Evolutionary conservation across 768 basidiomycete species (phyloP).

Genomic region (Tulasnella sp.): DNA sequence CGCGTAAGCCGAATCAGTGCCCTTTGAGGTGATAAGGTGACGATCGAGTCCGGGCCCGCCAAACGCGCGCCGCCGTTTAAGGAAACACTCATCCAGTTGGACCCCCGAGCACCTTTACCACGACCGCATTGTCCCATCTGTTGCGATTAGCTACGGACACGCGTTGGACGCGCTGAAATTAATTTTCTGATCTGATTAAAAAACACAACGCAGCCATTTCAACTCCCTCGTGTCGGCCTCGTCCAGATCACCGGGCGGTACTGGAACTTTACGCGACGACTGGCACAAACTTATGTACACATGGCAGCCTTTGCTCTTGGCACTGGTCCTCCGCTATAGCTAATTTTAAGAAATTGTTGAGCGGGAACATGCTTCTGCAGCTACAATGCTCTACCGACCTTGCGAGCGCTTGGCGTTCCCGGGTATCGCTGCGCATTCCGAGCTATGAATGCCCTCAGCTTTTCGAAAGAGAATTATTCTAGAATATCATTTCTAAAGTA

Average conservation of each 20-base stretch:
- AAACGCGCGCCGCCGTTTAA: background rate
- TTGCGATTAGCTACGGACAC: background rate
- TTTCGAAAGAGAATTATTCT: too few relatives aligned
- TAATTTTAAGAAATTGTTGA: background rate
- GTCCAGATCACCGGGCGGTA: background rate
- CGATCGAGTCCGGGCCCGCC: conserved; percentile 6
- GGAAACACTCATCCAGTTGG: background rate
- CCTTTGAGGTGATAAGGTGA: background rate
- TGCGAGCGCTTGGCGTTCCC: too few relatives aligned
- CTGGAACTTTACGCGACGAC: background rate
- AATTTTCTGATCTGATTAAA: background rate
- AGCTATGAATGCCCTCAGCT: too few relatives aligned
- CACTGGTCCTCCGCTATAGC: background rate
- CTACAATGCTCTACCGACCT: too few relatives aligned
- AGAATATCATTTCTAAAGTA: too few relatives aligned
- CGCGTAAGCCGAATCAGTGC: background rate
- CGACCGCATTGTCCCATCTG: background rate
- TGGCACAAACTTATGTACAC: background rate
- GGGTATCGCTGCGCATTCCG: too few relatives aligned
- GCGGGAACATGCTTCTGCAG: too few relatives aligned
- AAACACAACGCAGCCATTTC: background rate
- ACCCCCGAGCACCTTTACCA: background rate
- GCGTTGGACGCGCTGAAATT: background rate
- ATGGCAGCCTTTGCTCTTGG: background rate
- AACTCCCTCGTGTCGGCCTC: background rate